Percentiles rank a stretch among this genome's conserved stretches.
These are phyloP conservation scores for Manihot esculenta DNA, from an alignment of 441 rosid genomes.

Conservation along the genomic window DNA sequence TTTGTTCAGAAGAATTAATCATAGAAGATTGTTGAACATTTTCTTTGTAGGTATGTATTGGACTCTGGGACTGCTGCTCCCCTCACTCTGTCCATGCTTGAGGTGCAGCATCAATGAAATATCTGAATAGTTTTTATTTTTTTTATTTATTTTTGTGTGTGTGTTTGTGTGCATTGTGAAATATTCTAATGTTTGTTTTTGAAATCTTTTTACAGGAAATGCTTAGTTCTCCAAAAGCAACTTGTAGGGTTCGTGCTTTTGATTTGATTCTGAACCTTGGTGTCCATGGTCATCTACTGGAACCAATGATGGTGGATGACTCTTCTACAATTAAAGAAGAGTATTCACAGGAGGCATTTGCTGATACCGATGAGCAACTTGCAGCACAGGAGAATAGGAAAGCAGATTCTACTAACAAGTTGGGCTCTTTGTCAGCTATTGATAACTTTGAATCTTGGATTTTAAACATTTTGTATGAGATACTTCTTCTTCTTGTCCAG, in stretches of 20 bases:
- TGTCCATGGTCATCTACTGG: slow-evolving; percentile 93
- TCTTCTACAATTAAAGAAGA: slow-evolving; percentile 85
- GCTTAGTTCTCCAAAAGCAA: slow-evolving; percentile 77
- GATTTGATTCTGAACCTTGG: slow-evolving; percentile 97
- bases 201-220: slow-evolving; percentile 64
- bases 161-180: no score
- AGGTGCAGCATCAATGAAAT: slow-evolving; percentile 52
- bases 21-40: slow-evolving; percentile 12
- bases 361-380: slow-evolving; percentile 59
- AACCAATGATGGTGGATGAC: slow-evolving; percentile 70
- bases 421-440: slow-evolving; percentile 62
- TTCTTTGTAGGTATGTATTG: slow-evolving; percentile 80
- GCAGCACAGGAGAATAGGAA: slow-evolving; percentile 49
- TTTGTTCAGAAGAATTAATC: slow-evolving; percentile 4
- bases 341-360: slow-evolving; percentile 65
- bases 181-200: slow-evolving; percentile 27
- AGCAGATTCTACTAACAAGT: slow-evolving; percentile 48
- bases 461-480: slow-evolving; percentile 79
- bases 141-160: no score
- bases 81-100: slow-evolving; percentile 93
- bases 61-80: slow-evolving; percentile 98
- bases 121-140: slow-evolving; percentile 21
- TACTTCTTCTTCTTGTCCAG: slow-evolving; percentile 97
- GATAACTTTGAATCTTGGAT: slow-evolving; percentile 91
- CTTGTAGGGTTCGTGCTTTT: slow-evolving; percentile 89